Base-by-base conservation (phyloP, 192 early-diverging fungal species). In the Coemansia sp. region DNA sequence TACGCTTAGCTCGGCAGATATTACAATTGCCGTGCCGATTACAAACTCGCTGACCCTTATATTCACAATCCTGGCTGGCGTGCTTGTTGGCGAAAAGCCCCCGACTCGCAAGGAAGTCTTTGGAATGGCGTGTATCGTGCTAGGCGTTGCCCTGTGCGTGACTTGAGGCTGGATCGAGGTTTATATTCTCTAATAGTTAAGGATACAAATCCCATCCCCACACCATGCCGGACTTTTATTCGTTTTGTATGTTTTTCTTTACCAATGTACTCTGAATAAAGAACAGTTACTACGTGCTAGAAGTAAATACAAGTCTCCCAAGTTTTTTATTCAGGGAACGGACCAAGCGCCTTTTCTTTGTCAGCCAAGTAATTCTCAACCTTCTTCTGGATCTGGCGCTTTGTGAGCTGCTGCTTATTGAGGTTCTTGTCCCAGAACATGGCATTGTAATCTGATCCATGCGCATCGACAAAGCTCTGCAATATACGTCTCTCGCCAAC, bases 21-120 rank as follows among this genome's bases (percentile, higher is more conserved):
- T 98, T 15, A 94, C 94, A 20, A 75, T 94, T 25, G 93, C 94
- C 3, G 92, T 97, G 14, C 94, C 94, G 0, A 93, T 97, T 20
- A 91, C 94, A 45, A 96, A 94, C 72, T 90, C 92, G 44, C 78
- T 97, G 27, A 91, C 95, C 0, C 88, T 97, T 63, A 87, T 91
- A 25, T 90, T 96, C 55, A 96, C 94, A 0, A 74, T 88, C 28
- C 59, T 96, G 20, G 87, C 91, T 1, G 93, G 93, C 15, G 75
- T 84, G 8, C 69, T 91, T 4, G 57, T 98, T 8, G 95, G 94
- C 6, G 95, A 98, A 66, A 64, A 85, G 20, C 62, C 87, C 27
- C 89, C 90, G 23, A 74, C 85, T 5, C 78, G 67, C 57, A 82
- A 83, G 13, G 83, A 85, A 5, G 82, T 84, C 70, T 15, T 87